Evolutionary conservation across 208 protist species (phyloP).

Genomic region (Leishmania turanica): DNA sequence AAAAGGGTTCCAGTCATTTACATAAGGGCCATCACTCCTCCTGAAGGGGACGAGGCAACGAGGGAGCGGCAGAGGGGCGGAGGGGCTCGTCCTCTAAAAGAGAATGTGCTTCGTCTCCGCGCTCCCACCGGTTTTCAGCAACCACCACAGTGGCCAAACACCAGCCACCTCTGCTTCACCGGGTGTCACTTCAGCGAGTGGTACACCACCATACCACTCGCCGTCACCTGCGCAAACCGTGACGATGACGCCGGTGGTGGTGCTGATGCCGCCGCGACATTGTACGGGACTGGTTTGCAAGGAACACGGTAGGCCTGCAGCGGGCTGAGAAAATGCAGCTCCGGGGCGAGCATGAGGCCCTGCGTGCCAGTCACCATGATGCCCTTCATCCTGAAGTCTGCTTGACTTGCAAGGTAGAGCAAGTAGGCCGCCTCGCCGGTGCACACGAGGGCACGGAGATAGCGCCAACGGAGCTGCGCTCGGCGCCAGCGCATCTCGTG

Average conservation of each 20-base stretch:
- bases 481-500: slow-evolving; percentile 21
- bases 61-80: background rate
- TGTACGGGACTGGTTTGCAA: slow-evolving; percentile 74
- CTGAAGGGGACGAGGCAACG: background rate
- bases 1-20: too few relatives aligned
- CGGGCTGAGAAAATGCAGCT: slow-evolving; percentile 61
- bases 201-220: slow-evolving; percentile 79
- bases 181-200: slow-evolving; percentile 15
- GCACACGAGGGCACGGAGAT: slow-evolving; percentile 74
- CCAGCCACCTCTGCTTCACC: too few relatives aligned
- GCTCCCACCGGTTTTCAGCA: too few relatives aligned
- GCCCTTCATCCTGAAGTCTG: slow-evolving; percentile 53
- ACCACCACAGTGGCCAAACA: background rate
- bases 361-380: slow-evolving; percentile 60
- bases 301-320: slow-evolving; percentile 54
- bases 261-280: slow-evolving; percentile 22
- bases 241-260: slow-evolving; percentile 15
- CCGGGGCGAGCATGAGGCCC: slow-evolving; percentile 65
- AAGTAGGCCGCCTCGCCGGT: slow-evolving; percentile 80
- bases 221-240: slow-evolving; percentile 57
- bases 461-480: slow-evolving; percentile 79
- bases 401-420: slow-evolving; percentile 62
- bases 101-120: background rate
- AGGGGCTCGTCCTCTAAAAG: background rate
- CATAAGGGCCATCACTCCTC: background rate